Conservation (phyloP, 805 yeast genomes). For the Kodamaea neixiangensis region DNA sequence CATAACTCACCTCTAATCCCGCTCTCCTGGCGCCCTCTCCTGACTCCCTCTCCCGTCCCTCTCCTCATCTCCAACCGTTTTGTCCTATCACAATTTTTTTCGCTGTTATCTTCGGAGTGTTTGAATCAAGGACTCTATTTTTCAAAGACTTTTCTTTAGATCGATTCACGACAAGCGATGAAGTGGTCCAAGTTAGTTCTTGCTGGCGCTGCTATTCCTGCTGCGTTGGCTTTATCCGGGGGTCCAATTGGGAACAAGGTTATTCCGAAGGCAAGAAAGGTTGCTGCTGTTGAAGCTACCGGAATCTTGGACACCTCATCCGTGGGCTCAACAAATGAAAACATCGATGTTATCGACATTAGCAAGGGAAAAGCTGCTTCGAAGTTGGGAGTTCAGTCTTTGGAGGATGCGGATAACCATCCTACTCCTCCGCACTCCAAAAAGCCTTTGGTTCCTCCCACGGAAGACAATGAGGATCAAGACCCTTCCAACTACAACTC, state of each 20-base stretch:
- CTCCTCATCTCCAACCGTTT: not conserved
- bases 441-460: constrained; percentile 20
- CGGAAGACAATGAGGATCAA: constrained; percentile 14
- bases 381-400: constrained; percentile 20
- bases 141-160: not conserved
- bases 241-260: not conserved
- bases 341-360: constrained; percentile 3
- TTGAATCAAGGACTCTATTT: not conserved
- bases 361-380: not conserved
- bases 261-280: not conserved
- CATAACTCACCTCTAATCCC: too few relatives aligned
- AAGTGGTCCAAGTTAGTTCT: constrained; percentile 7
- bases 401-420: constrained; percentile 29
- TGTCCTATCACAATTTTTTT: not conserved
- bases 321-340: not conserved
- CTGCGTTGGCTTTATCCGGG: not conserved
- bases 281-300: not conserved
- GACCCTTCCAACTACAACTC: constrained; percentile 42
- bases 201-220: not conserved
- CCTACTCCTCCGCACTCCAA: constrained; percentile 28
- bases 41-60: too few relatives aligned
- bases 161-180: not conserved
- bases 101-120: not conserved
- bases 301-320: not conserved
- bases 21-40: too few relatives aligned